Evolutionary conservation across 345 rosid genomes (phyloP).

Genomic region (Eucalyptus victrix): DNA sequence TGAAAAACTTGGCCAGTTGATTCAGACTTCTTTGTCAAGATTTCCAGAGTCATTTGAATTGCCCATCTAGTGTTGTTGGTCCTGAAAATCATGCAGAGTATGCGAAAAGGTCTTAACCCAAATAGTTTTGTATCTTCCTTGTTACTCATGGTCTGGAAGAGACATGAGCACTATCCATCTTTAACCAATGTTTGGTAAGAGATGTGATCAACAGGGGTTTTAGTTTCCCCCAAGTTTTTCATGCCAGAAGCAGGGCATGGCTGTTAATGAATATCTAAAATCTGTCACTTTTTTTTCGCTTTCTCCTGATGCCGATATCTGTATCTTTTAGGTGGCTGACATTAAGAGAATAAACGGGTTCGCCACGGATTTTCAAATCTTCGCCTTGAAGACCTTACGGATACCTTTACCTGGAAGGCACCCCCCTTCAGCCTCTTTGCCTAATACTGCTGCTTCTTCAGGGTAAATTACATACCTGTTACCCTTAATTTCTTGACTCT

Average conservation of each 20-base stretch:
- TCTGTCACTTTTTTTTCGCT: background rate
- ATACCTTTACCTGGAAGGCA: slow-evolving; percentile 30
- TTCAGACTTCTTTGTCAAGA: background rate
- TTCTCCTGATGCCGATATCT: background rate
- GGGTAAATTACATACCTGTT: background rate
- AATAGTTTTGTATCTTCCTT: background rate
- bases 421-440: slow-evolving; percentile 11
- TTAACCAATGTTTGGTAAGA: background rate
- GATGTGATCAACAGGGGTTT: background rate
- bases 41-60: background rate
- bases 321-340: slow-evolving; percentile 14
- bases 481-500: background rate
- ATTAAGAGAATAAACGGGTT: slow-evolving; percentile 18
- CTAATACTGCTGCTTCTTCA: background rate
- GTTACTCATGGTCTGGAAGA: background rate
- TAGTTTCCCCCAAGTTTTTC: background rate
- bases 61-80: background rate
- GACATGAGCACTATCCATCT: background rate
- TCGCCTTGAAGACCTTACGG: slow-evolving; percentile 13
- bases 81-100: background rate
- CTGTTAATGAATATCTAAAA: background rate
- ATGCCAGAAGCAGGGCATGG: background rate
- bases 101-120: background rate
- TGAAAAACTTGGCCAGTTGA: background rate
- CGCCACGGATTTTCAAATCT: slow-evolving; percentile 29